A percentile compares a stretch with the other conserved stretches of the same genome.
Conservation (phyloP, 441 rosid genomes). For the Populus hybrid region DNA sequence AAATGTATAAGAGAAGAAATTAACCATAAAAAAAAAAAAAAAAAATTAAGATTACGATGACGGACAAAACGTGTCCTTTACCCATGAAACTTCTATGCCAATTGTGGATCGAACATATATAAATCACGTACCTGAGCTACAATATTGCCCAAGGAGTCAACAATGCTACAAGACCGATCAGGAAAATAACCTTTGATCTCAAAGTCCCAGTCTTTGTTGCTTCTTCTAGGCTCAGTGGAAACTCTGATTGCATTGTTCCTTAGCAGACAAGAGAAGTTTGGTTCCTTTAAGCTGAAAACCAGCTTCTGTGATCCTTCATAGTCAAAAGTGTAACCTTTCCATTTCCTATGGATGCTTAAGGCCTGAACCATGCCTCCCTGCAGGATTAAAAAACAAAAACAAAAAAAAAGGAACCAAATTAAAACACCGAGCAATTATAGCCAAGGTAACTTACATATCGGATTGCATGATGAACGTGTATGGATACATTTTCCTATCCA, state of each 20-base stretch:
- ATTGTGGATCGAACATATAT: neutral
- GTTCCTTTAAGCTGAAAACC: conserved; percentile 65
- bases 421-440: neutral
- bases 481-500: too few relatives aligned
- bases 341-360: conserved; percentile 54
- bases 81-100: neutral
- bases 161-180: conserved; percentile 52
- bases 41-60: too few relatives aligned
- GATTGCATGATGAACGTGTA: too few relatives aligned
- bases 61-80: too few relatives aligned
- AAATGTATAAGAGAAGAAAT: too few relatives aligned
- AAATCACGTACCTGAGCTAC: conserved; percentile 47
- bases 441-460: neutral
- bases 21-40: too few relatives aligned
- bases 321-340: conserved; percentile 63
- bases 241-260: conserved; percentile 40
- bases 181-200: conserved; percentile 68
- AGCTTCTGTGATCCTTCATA: conserved; percentile 50
- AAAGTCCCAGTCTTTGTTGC: conserved; percentile 35
- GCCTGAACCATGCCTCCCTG: conserved; percentile 74
- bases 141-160: conserved; percentile 45
- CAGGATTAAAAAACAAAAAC: conserved; percentile 20
- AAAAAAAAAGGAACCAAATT: neutral
- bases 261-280: conserved; percentile 37
- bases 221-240: conserved; percentile 32